phyloP scores from a whole-genome alignment of 2,329 filamentous ascomycete species.

The Colletotrichum somersetense region DNA sequence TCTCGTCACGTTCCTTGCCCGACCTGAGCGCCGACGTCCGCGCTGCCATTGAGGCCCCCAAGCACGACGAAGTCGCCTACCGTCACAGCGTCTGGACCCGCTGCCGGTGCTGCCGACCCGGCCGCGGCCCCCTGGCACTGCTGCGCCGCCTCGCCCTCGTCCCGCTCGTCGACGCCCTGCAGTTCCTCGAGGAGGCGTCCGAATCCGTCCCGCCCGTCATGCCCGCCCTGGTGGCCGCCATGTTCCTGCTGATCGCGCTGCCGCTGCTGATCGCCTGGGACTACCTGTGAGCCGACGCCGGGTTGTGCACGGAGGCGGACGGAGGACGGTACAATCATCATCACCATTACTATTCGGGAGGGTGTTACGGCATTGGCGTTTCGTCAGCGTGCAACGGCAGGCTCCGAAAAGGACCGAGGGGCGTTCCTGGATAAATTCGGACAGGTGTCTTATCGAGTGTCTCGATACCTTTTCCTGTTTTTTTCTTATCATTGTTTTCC shows the following conservation, averaged over 20 bases:
- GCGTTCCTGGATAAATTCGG: background rate
- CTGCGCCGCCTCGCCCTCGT: constrained; percentile 27
- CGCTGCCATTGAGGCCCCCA: constrained; percentile 27
- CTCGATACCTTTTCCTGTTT: constrained; percentile 5
- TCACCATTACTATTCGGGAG: background rate
- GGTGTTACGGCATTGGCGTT: background rate
- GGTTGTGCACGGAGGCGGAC: background rate
- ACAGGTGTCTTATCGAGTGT: background rate
- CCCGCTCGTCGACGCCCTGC: constrained; percentile 26
- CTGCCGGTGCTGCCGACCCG: constrained; percentile 33
- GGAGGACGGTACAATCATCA: background rate
- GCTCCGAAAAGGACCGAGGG: background rate
- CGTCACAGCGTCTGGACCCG: constrained; percentile 38
- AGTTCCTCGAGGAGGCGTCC: constrained; percentile 25
- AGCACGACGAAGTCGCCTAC: constrained; percentile 34
- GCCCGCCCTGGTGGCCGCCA: constrained; percentile 29
- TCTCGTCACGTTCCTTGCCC: constrained; percentile 31
- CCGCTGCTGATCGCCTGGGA: constrained; percentile 33
- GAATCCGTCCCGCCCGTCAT: constrained; percentile 32
- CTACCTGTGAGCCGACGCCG: constrained; percentile 9
- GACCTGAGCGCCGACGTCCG: constrained; percentile 40
- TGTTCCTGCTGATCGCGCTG: constrained; percentile 29
- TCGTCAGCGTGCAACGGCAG: background rate
- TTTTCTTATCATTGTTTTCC: background rate
- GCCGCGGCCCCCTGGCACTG: constrained; percentile 27